Base-by-base conservation (phyloP, 2,329 filamentous ascomycete genomes). In the Pseudocercospora ulei region DNA sequence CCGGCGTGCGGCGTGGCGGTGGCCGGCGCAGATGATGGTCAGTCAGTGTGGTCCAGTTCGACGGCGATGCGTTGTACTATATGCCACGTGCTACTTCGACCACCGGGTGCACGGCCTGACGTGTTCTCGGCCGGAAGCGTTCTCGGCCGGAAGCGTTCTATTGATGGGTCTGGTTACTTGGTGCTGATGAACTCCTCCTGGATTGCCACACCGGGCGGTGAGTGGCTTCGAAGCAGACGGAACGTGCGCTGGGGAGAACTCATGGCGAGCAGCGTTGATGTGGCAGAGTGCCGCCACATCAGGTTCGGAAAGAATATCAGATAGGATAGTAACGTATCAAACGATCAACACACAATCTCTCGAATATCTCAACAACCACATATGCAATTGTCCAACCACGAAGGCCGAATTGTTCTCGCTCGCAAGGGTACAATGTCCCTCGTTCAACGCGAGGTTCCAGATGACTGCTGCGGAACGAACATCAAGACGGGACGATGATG, bases 161-260 rank as follows among this genome's bases (percentile, higher is more conserved):
- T 58, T 79, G 75, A 57, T 80, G 75, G 73, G 64, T 70, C n/a
- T n/a, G n/a, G n/a, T 25, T 80, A 80, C 58, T 80, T 75, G 56
- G 69, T 79, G 40, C 60, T 74, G 19, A 76, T 78, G 73, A 80
- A 80, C 53, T 68, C 69, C 35, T 73, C 78, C 56, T 80, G 76
- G 76, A 76, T 79, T 38, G 63, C 76, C 19, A 70, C 79, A 37
- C 76, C 76, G 4, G 60, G 59, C 12, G 60, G 72, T 75, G 57
- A 63, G 71, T 66, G 17, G 5, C 7, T n/a, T n/a, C n/a, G n/a
- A n/a, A n/a, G n/a, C n/a, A n/a, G n/a, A n/a, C n/a, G n/a, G n/a
- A n/a, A 28, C 9, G 19, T 3, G 4, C 1, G 8, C 7, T 16
- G n/a, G 7, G 20, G 12, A 9, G 11, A 20, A 11, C 20, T 20